Evolutionary conservation across 2,329 filamentous ascomycete species (phyloP).

Genomic region (Shiraia bambusicola): DNA sequence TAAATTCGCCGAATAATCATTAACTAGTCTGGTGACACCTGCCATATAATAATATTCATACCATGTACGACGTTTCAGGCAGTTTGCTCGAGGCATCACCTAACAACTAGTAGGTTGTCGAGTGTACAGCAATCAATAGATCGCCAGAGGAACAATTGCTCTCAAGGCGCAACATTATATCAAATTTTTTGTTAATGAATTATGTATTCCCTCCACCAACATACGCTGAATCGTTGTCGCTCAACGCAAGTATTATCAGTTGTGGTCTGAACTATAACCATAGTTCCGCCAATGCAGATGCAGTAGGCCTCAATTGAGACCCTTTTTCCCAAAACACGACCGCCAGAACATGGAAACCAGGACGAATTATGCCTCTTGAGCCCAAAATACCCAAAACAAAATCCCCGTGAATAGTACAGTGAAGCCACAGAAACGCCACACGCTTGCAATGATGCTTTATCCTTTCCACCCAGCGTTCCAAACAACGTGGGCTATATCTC

Average conservation of each 20-base stretch:
- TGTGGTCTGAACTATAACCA: conserved; percentile 13
- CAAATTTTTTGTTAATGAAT: too few relatives aligned
- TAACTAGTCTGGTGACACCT: too few relatives aligned
- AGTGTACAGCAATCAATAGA: too few relatives aligned
- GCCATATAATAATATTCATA: too few relatives aligned
- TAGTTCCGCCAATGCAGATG: conserved; percentile 19
- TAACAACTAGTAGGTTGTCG: too few relatives aligned
- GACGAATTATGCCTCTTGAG: conserved; percentile 14
- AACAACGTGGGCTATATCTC: conserved; percentile 65
- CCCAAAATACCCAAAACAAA: conserved; percentile 17
- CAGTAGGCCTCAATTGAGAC: conserved; percentile 13
- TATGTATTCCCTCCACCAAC: not conserved
- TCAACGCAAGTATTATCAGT: conserved; percentile 24
- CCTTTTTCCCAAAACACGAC: conserved; percentile 18
- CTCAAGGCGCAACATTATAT: too few relatives aligned
- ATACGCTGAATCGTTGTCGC: not conserved
- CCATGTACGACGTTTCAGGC: too few relatives aligned
- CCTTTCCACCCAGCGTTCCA: conserved; percentile 67
- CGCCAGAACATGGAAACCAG: conserved; percentile 16
- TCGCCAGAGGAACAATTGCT: too few relatives aligned
- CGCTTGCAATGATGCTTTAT: conserved; percentile 29
- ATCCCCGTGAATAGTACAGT: conserved; percentile 21
- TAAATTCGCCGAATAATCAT: too few relatives aligned
- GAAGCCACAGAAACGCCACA: conserved; percentile 20
- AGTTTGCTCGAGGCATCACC: too few relatives aligned